Base-by-base conservation (phyloP, 2,329 filamentous ascomycete genomes). In the Penicillium sp. region DNA sequence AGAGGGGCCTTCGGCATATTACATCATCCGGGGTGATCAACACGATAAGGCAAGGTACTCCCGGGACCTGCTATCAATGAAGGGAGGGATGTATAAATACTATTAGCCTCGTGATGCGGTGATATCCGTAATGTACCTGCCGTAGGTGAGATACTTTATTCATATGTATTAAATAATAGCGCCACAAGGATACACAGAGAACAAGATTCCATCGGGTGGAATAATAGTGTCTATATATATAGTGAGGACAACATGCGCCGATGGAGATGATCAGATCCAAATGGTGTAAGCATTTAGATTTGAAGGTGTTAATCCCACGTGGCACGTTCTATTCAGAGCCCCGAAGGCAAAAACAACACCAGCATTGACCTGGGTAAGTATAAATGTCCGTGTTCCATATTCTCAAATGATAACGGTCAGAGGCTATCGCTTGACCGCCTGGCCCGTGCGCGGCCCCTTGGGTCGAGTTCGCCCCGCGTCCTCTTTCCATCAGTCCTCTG, bases 391-490 rank as follows among this genome's bases (percentile, higher is more conserved):
- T 45, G 47, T 50, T 7, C 28, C 28, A 29, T 29, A 47, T 41
- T 48, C 38, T 10, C 26, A 21, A 13, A 12, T 33, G 42, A n/a
- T 21, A 31, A 28, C 24, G 42, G n/a, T 31, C 4, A 24, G 18
- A 43, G 42, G 21, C 23, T 43, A 58, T 52, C 49, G 44, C 51
- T 57, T 64, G 59, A 64, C 61, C 61, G 61, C 61, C 59, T 64
- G 63, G 63, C 57, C 61, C 51, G 61, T 65, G 60, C 61, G 31
- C 56, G 29, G 24, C 57, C 61, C 59, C 59, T 61, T 60, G 54
- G 33, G 53, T 63, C 56, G 51, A 60, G 54, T 57, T 62, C 59
- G 59, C 61, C 58, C 59, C 63, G 60, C 61, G 60, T 61, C 58
- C 43, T 45, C 49, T 18, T 49, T 23, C 38, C 46, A 59, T 61